Evolutionary conservation across 805 yeast species (phyloP), one percentile per base, ranked within the genome.

Genomic region (Ogataea corticis): DNA sequence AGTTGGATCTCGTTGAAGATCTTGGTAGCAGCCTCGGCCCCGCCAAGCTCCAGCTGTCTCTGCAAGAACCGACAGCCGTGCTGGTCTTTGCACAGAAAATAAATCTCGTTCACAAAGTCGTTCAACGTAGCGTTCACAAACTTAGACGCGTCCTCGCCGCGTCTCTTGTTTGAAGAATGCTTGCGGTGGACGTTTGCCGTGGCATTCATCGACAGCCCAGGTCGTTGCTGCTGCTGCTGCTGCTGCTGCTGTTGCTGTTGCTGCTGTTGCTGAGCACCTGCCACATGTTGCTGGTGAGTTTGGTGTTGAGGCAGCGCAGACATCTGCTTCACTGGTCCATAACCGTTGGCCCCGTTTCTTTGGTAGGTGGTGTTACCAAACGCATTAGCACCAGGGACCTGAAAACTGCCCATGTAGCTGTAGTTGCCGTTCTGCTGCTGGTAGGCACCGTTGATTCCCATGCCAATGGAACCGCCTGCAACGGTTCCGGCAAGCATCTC

Each of bases 21-120:
- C 60, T 82, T 70, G 25, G 85, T 76, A 7, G 91, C 85, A 12
- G 86, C 87, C 39, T 73, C 69, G n/a, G 71, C 66, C 27, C 77
- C 80, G 10, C 78, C 76, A 37, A 74, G 63, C 56, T 89, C 96
- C 54, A 94, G 73, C 63, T 90, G 96, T 51, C 85, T 80, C 67
- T 92, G 99, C 51, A 92, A 70, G 63, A 87, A 90, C 48, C 99
- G 75, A 63, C 98, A 92, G 7, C 99, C 98, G 62, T 92, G 97
- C 68, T 92, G 98, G 63, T 92, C 99, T 60, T 84, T 88, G 69
- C 98, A 91, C 51, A 94, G 72, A 1, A 87, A 76, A 60, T 80
- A 86, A 42, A 92, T 84, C 46, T 82, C 83, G 37, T 89, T 89
- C 14, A 76, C 68, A 59, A 83, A 86, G 55, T 86, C 90, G 38